phyloP scores from a whole-genome alignment of 2,329 filamentous ascomycete species.

The Sodiomyces alkalinus region DNA sequence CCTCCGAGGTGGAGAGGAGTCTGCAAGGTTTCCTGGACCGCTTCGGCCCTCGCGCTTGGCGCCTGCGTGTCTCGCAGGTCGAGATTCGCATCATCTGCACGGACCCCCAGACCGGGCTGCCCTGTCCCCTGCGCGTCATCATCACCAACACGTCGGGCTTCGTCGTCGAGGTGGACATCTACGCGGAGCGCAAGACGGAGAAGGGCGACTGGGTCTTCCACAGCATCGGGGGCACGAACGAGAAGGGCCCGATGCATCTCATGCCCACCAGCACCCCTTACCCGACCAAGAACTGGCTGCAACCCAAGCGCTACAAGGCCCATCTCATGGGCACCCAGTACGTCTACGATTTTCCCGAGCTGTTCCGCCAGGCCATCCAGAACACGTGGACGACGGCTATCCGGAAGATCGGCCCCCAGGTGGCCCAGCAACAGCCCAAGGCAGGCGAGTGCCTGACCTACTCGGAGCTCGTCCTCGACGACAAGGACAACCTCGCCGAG shows the following conservation, averaged over 20 bases:
- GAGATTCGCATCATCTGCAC: conserved; percentile 99
- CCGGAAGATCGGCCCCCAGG: conserved; percentile 56
- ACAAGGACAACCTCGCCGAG: conserved; percentile 80
- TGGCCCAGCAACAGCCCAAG: conserved; percentile 68
- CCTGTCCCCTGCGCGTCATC: conserved; percentile 86
- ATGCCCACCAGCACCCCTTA: conserved; percentile 84
- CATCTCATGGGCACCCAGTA: conserved; percentile 99
- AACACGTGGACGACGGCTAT: conserved; percentile 77
- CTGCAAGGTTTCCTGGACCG: conserved; percentile 92
- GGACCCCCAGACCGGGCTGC: conserved; percentile 65
- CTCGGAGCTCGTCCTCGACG: conserved; percentile 87
- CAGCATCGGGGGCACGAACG: conserved; percentile 86
- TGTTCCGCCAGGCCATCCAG: conserved; percentile 95
- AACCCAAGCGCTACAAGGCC: conserved; percentile 98
- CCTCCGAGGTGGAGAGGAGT: conserved; percentile 80
- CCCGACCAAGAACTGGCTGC: conserved; percentile 94
- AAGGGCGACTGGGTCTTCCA: conserved; percentile 98
- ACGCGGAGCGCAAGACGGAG: conserved; percentile 94
- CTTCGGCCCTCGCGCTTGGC: conserved; percentile 89
- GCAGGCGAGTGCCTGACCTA: conserved; percentile 87
- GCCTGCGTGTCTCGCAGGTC: conserved; percentile 88
- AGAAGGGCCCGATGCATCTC: conserved; percentile 90
- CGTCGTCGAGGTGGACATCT: conserved; percentile 94
- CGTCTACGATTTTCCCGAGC: conserved; percentile 98
- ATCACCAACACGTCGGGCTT: conserved; percentile 98